Base-by-base conservation (phyloP, 2,329 filamentous ascomycete genomes). In the Dothidotthia symphoricarpi region DNA sequence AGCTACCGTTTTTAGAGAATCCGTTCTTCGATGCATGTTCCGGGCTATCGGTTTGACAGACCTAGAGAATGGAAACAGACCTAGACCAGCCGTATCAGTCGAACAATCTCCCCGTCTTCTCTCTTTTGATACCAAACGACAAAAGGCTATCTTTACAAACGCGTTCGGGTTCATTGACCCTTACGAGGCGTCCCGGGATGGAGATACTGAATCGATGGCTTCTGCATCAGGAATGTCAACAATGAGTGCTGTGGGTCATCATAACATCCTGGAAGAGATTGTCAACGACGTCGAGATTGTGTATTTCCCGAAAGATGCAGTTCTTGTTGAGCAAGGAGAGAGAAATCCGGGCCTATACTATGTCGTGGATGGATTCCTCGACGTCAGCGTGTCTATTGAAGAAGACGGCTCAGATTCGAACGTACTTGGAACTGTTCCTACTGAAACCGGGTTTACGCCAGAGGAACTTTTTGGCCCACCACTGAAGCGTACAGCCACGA, bases 261-360 rank as follows among this genome's bases (percentile, higher is more conserved):
- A 82, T 0, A 87, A 82, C 49, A 77, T 82, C 0, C 75, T 88
- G 3, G 82, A 88, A 41, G 91, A 97, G 45, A 78, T 97, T 69
- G 85, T 85, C 47, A 85, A 95, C 46, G 93, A 98, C 36, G 81
- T 97, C 3, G 93, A 98, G 61, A 96, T 98, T 49, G 93, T 98
- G 5, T 97, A 87, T 70, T 98, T 98, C 51, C 91, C 90, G 0
- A 88, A 97, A 64, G 90, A 87, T 2, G 91, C 93, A 2, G 86
- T 98, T 1, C 76, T 98, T 12, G 90, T 98, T 0, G 93, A 98
- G 59, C 90, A 97, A 69, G 91, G 93, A 8, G 93, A 98, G 64
- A 80, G 93, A n/a, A 95, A 94, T 53, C 93, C 93, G 0, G 93
- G 93, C 0, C 67, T 98, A 1, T 98, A 98, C 69, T 98, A 98